Evolutionary conservation across 176 grass and related monocot genomes (phyloP).

Genomic region (Hyparrhenia diplandra): DNA sequence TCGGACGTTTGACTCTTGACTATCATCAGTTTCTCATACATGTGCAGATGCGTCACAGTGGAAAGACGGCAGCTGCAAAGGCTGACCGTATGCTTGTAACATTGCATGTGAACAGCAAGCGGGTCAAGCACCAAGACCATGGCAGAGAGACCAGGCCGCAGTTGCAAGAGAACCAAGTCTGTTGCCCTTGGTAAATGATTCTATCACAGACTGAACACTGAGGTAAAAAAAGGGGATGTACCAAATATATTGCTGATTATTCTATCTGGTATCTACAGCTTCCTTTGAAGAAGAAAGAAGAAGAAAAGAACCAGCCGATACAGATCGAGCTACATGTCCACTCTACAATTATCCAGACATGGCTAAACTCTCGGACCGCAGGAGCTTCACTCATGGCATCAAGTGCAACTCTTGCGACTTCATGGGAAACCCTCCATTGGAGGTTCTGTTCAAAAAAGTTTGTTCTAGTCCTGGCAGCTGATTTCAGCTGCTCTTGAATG

Average conservation of each 20-base stretch:
- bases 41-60: neutral
- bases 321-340: conserved; percentile 39
- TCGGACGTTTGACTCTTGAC: neutral
- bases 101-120: conserved; percentile 4
- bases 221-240: conserved; percentile 20
- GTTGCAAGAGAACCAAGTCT: conserved; percentile 19
- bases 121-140: conserved; percentile 12
- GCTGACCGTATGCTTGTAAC: neutral
- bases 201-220: neutral
- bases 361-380: conserved; percentile 32
- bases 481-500: conserved; percentile 21
- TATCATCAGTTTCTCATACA: neutral
- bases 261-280: conserved; percentile 60
- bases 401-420: conserved; percentile 8
- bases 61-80: conserved; percentile 7
- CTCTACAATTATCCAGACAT: conserved; percentile 41
- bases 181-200: neutral
- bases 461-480: conserved; percentile 16
- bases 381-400: conserved; percentile 23
- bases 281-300: conserved; percentile 42
- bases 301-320: conserved; percentile 36
- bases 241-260: conserved; percentile 45
- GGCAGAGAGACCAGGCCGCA: neutral
- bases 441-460: conserved; percentile 43
- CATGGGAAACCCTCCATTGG: conserved; percentile 8